These are phyloP conservation scores for Crotalaria pallida DNA, from an alignment of 306 rosid genomes.

Conservation along the genomic window DNA sequence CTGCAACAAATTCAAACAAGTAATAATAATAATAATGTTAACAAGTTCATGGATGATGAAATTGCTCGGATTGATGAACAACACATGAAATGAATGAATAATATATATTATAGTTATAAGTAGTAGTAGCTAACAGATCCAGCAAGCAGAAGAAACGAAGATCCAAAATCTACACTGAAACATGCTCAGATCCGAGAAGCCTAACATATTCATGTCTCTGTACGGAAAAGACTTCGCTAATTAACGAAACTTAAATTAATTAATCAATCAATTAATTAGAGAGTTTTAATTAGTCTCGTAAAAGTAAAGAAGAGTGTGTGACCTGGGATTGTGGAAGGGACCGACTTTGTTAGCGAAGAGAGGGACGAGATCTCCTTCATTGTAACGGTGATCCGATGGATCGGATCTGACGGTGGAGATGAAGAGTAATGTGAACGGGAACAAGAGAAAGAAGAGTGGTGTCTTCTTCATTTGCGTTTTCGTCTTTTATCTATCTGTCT, in stretches of 20 bases:
- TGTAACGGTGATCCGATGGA: constrained; percentile 45
- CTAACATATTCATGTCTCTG: too few relatives aligned
- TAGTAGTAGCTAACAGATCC: constrained; percentile 5
- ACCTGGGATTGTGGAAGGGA: constrained; percentile 60
- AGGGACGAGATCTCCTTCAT: constrained; percentile 41
- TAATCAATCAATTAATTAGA: too few relatives aligned
- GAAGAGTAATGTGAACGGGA: constrained; percentile 5
- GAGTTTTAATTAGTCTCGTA: too few relatives aligned
- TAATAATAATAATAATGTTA: too few relatives aligned
- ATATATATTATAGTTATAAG: not conserved
- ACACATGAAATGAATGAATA: not conserved
- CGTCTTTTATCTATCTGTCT: not conserved
- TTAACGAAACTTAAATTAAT: too few relatives aligned
- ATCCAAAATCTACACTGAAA: not conserved
- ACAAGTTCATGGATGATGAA: not conserved
- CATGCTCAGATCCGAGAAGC: too few relatives aligned
- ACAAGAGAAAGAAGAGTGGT: not conserved
- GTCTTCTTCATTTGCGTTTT: not conserved
- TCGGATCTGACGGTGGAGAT: constrained; percentile 41
- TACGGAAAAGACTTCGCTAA: too few relatives aligned
- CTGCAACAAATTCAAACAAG: not conserved
- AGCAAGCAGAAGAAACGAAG: not conserved
- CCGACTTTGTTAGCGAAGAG: constrained; percentile 55
- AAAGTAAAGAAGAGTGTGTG: too few relatives aligned
- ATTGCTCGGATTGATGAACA: not conserved